Evolutionary conservation across 2,329 filamentous ascomycete genomes (phyloP).

Genomic region (Ceratocystis eucalypticola): DNA sequence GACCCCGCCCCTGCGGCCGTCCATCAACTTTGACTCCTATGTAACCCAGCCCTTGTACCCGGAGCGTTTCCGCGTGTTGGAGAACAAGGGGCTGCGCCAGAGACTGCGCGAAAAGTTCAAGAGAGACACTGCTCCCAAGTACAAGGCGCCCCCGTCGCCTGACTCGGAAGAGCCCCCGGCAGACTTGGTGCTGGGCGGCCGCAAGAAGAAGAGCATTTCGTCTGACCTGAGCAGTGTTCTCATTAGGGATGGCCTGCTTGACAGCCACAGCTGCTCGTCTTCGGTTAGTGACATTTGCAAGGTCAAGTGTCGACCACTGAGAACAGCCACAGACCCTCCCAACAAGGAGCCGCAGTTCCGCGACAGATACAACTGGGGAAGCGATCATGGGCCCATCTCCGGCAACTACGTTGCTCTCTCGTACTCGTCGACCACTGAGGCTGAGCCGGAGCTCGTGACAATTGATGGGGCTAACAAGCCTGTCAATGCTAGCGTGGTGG

Average conservation of each 20-base stretch:
- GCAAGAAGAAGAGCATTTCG: constrained; percentile 15
- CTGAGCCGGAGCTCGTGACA: constrained; percentile 8
- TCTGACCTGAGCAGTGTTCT: constrained; percentile 15
- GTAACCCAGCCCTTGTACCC: constrained; percentile 13
- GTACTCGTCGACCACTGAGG: not conserved
- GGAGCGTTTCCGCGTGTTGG: constrained; percentile 16
- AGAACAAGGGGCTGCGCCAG: constrained; percentile 17
- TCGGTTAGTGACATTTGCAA: constrained; percentile 7
- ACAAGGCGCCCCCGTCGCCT: not conserved
- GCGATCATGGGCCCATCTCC: constrained; percentile 14
- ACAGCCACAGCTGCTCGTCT: constrained; percentile 5
- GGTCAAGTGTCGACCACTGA: constrained; percentile 12
- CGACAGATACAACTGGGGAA: constrained; percentile 17
- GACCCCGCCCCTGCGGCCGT: constrained; percentile 10
- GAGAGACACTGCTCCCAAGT: constrained; percentile 7
- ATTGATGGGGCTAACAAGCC: constrained; percentile 8
- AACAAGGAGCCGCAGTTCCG: constrained; percentile 9
- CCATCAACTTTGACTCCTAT: constrained; percentile 17
- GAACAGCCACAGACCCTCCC: constrained; percentile 6
- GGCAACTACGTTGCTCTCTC: constrained; percentile 19
- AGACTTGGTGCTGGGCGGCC: constrained; percentile 15
- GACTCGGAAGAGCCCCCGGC: constrained; percentile 7
- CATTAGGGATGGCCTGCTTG: constrained; percentile 13
- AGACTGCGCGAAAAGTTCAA: constrained; percentile 17
- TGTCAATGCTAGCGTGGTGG: constrained; percentile 10